Percentiles rank a stretch among this genome's conserved stretches.
Evolutionary conservation across 352 stramenopile genomes (phyloP).

Genomic region (Phytophthora europaea): DNA sequence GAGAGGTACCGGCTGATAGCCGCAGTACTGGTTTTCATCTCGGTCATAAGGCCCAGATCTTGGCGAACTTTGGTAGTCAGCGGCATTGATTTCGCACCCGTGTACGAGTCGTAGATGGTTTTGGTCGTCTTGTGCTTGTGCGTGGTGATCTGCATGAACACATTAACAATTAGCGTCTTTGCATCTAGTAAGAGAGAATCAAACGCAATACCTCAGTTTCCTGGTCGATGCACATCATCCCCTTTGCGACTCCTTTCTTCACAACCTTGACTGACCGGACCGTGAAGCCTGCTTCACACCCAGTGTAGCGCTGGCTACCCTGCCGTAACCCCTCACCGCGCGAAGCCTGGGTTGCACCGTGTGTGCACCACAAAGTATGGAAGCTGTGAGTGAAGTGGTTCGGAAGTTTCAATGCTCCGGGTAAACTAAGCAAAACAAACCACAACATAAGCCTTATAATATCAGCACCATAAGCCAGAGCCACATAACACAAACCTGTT

Average conservation of each 20-base stretch:
- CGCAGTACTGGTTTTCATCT: slow-evolving; percentile 6
- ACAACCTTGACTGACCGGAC: neutral
- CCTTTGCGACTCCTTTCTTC: neutral
- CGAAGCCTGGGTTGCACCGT: neutral
- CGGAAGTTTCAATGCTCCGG: neutral
- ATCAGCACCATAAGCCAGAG: neutral
- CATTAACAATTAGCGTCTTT: too few relatives aligned
- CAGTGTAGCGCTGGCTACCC: neutral
- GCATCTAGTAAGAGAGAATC: too few relatives aligned
- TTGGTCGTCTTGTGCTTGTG: slow-evolving; percentile 1
- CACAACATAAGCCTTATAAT: neutral
- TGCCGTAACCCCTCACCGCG: neutral
- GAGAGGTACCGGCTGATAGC: slow-evolving; percentile 11
- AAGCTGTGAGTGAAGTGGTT: neutral
- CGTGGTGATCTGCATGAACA: neutral
- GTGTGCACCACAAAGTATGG: neutral
- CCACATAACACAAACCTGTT: neutral
- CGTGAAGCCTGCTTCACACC: neutral
- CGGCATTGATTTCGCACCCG: neutral
- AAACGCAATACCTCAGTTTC: neutral
- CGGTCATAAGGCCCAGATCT: neutral
- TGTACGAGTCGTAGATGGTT: neutral
- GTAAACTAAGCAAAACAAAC: neutral
- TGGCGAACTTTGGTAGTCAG: neutral
- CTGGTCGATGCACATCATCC: neutral